A percentile compares a stretch with the other conserved stretches of the same genome.
Conservation (phyloP, 257 asterid genomes). For the Solanum virginianum region DNA sequence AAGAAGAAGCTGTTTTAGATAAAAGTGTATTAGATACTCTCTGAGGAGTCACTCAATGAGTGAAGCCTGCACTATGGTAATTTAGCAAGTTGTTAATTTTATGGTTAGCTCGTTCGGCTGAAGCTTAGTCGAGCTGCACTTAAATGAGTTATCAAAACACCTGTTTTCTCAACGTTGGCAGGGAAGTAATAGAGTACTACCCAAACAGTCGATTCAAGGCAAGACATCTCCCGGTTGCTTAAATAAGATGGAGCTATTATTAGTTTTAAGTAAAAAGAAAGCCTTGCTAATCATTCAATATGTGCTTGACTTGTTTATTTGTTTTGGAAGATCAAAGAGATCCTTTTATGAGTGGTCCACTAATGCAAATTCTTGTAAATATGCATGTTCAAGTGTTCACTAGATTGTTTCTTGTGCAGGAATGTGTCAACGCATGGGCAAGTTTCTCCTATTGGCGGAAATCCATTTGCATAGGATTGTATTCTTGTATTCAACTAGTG, state of each 20-base stretch:
- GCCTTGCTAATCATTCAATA: neutral
- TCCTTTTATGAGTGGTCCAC: neutral
- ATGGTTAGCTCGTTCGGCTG: neutral
- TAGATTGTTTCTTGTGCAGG: constrained; percentile 30
- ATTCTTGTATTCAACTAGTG: neutral
- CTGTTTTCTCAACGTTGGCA: neutral
- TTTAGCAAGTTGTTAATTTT: neutral
- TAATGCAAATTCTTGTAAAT: neutral
- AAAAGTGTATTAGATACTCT: neutral
- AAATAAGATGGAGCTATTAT: neutral
- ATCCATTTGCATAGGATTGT: constrained; percentile 53
- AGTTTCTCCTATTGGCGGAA: constrained; percentile 58
- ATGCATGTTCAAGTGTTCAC: neutral
- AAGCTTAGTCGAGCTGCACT: neutral
- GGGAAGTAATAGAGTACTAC: neutral
- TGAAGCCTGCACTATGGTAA: neutral
- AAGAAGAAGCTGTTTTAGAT: neutral
- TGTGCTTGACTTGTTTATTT: neutral
- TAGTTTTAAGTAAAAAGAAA: neutral
- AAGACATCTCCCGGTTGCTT: neutral
- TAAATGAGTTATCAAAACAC: neutral
- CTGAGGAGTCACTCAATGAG: neutral
- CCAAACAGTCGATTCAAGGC: neutral
- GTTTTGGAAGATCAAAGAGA: neutral
- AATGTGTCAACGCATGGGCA: constrained; percentile 46